Evolutionary conservation across 2,329 filamentous ascomycete species (phyloP), one percentile per base, ranked within the genome.

Genomic region (Aspergillus brunneoviolaceus): DNA sequence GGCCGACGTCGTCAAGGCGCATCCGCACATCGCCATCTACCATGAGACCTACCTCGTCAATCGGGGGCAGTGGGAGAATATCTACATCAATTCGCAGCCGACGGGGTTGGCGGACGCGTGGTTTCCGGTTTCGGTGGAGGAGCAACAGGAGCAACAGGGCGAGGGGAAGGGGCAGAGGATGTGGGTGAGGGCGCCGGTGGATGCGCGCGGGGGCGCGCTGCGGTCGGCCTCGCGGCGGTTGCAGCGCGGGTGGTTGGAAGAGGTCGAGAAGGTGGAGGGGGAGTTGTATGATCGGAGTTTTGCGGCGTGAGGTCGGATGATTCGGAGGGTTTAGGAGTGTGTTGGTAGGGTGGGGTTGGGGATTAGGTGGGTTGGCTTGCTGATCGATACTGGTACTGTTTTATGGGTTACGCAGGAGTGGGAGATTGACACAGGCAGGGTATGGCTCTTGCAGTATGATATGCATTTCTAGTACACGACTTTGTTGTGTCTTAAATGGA

Each of bases 11-110:
- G 60, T 67, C 21, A 73, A 74, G 60, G 54, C 75, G 6, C 65
- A 73, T 52, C 66, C 71, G 29, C 74, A 81, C 60, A 57, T 82
- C 14, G 70, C 71, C 23, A 81, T 82, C 64, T 79, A 68, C 58
- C 80, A 82, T 62, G 80, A 82, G 70, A 71, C 75, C 3, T 81
- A 77, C 66, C 69, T 74, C 51, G 74, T 72, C 4, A 75, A 76
- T 3, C 66, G 59, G 47, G 71, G 74, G 1, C 64, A 72, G 16
- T 81, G 77, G 74, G 79, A 82, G 72, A 76, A 68, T 27, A 74
- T 81, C 49, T 80, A 79, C 62, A 64, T 75, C 16, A 79, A 81
- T 54, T 70, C 65, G 23, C 69, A 76, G 59, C 71, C 71, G 0
- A 71, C 67, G 1, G 70, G 75, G 5, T 63, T 80, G 23, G 72